Percentiles rank a stretch among this genome's conserved stretches.
These are phyloP conservation scores for Neofusicoccum umdonicola DNA, from an alignment of 2,329 filamentous ascomycete species.

Conservation along the genomic window DNA sequence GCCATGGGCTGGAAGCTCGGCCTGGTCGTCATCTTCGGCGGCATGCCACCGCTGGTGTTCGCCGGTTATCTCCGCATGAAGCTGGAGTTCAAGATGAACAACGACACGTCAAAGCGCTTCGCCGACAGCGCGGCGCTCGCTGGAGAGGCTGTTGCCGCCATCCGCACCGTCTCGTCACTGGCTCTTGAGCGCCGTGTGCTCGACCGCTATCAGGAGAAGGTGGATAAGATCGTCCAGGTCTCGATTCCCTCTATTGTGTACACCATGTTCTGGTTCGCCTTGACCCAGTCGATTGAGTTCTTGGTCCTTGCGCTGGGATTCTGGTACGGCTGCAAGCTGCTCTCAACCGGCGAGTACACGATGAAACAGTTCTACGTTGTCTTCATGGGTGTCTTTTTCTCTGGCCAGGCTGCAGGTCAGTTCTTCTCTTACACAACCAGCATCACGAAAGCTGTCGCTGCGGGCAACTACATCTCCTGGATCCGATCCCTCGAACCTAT, in stretches of 20 bases:
- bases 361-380: constrained; percentile 88
- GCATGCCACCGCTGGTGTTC: constrained; percentile 57
- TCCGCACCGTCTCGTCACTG: constrained; percentile 84
- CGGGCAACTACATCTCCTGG: constrained; percentile 55
- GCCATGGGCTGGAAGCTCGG: constrained; percentile 80
- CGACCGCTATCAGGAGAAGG: constrained; percentile 68
- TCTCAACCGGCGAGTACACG: constrained; percentile 67
- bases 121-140: constrained; percentile 78
- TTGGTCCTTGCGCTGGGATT: constrained; percentile 76
- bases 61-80: constrained; percentile 76
- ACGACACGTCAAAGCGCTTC: constrained; percentile 59
- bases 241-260: constrained; percentile 51
- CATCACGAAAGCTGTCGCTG: constrained; percentile 89
- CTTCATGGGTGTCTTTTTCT: constrained; percentile 79
- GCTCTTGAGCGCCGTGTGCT: constrained; percentile 80
- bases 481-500: constrained; percentile 38
- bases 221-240: constrained; percentile 29
- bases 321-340: constrained; percentile 82
- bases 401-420: constrained; percentile 81
- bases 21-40: constrained; percentile 45
- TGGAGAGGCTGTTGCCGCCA: constrained; percentile 84
- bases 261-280: constrained; percentile 74
- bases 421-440: constrained; percentile 90
- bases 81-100: constrained; percentile 76
- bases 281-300: constrained; percentile 78